phyloP scores from a whole-genome alignment of 768 basidiomycete genomes.

The Suillus luteus region DNA sequence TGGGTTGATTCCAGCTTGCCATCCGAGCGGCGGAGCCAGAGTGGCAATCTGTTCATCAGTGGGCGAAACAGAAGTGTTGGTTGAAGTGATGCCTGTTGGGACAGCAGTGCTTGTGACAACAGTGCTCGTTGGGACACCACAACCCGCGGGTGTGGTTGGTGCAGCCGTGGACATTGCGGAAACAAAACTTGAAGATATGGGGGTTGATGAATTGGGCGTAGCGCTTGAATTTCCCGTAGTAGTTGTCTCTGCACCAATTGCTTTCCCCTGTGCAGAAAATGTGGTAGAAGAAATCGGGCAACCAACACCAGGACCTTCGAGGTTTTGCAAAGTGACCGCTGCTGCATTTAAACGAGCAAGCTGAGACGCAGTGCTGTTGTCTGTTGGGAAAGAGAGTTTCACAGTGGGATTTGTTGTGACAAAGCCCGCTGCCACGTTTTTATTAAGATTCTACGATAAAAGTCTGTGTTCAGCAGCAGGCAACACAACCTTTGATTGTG shows the following conservation, averaged over 20 bases:
- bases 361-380: slow-evolving; percentile 52
- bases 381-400: slow-evolving; percentile 62
- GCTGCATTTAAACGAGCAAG: slow-evolving; percentile 60
- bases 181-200: slow-evolving; percentile 2
- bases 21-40: slow-evolving; percentile 61
- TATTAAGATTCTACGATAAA: slow-evolving; percentile 41
- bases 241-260: slow-evolving; percentile 23
- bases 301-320: slow-evolving; percentile 65
- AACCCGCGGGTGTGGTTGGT: slow-evolving; percentile 5
- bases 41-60: slow-evolving; percentile 35
- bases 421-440: slow-evolving; percentile 60
- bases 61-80: slow-evolving; percentile 16
- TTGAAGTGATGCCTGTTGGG: neutral
- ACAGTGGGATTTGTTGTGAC: slow-evolving; percentile 68
- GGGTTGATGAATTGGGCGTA: neutral
- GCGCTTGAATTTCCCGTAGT: slow-evolving; percentile 10
- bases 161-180: slow-evolving; percentile 1
- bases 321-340: slow-evolving; percentile 71
- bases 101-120: slow-evolving; percentile 5
- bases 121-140: slow-evolving; percentile 1
- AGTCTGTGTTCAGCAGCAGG: slow-evolving; percentile 1
- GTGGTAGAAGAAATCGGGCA: slow-evolving; percentile 71
- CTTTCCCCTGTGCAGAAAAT: slow-evolving; percentile 42
- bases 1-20: slow-evolving; percentile 56
- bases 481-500: slow-evolving; percentile 16